These are phyloP conservation scores for Coriolopsis trogii DNA, from an alignment of 1,284 basidiomycete genomes.

Conservation along the genomic window DNA sequence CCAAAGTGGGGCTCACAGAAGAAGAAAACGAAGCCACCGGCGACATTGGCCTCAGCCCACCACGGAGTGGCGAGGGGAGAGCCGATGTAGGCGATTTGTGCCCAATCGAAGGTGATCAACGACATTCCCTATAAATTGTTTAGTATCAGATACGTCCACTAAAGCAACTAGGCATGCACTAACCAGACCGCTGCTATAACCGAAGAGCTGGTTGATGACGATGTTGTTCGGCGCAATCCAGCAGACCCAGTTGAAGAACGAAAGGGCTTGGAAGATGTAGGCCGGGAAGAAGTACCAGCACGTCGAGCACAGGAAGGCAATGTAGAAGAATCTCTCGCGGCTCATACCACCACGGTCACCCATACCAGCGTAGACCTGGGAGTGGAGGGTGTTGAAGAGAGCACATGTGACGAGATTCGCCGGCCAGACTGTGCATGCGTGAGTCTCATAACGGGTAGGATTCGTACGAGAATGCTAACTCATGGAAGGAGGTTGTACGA, in stretches of 20 bases:
- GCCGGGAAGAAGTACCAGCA: constrained; percentile 56
- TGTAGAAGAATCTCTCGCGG: constrained; percentile 55
- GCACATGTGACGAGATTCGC: constrained; percentile 59
- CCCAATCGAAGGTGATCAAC: constrained; percentile 49
- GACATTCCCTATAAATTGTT: constrained; percentile 44
- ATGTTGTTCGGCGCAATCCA: constrained; percentile 56
- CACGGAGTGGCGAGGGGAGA: constrained; percentile 63
- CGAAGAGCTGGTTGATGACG: constrained; percentile 45
- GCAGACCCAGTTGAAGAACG: constrained; percentile 60
- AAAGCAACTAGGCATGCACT: background rate
- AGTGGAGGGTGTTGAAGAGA: constrained; percentile 63
- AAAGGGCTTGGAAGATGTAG: constrained; percentile 49
- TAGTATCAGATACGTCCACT: background rate
- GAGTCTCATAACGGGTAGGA: too few species aligned
- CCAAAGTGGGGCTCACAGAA: constrained; percentile 50
- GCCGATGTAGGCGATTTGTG: constrained; percentile 54
- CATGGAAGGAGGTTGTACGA: constrained; percentile 81
- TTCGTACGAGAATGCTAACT: constrained; percentile 51
- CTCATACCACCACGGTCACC: constrained; percentile 45
- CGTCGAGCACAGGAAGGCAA: constrained; percentile 43
- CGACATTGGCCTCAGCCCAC: constrained; percentile 61
- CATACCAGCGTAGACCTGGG: constrained; percentile 55
- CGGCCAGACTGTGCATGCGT: constrained; percentile 82
- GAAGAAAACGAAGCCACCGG: constrained; percentile 58
- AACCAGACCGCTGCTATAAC: constrained; percentile 41